Percentiles rank a stretch among this genome's conserved stretches.
Conservation (phyloP, 2,329 filamentous ascomycete species). For the Septoria petroselini region DNA sequence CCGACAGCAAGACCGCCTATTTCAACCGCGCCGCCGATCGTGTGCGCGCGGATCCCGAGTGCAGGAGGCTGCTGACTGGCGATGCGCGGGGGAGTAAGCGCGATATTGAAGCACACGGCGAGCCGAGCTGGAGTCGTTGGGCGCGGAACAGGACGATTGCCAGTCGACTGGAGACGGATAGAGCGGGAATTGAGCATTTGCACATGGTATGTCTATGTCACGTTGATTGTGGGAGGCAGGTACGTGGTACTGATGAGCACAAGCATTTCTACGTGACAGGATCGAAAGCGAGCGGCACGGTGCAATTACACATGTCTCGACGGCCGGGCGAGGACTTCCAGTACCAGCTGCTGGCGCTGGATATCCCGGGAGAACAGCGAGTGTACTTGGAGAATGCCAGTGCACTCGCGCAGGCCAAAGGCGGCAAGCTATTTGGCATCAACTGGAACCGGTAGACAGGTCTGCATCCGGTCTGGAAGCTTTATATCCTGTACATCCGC, state of each 20-base stretch:
- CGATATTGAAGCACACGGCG: conserved; percentile 77
- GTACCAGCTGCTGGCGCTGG: conserved; percentile 76
- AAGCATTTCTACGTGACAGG: conserved; percentile 79
- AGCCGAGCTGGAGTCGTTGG: conserved; percentile 79
- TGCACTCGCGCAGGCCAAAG: conserved; percentile 39
- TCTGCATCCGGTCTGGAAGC: too few relatives aligned
- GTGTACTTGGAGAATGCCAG: conserved; percentile 65
- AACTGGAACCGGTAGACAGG: conserved; percentile 48
- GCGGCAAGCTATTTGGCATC: conserved; percentile 58
- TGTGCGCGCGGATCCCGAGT: conserved; percentile 69
- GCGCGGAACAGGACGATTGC: conserved; percentile 60
- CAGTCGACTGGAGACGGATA: conserved; percentile 59
- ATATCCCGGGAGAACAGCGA: conserved; percentile 65
- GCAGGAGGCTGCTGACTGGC: conserved; percentile 71
- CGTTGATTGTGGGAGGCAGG: background rate
- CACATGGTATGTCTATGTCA: conserved; percentile 53
- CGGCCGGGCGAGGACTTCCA: conserved; percentile 62
- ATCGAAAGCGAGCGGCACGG: conserved; percentile 67
- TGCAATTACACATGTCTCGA: conserved; percentile 74
- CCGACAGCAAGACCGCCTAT: conserved; percentile 78
- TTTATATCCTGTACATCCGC: too few relatives aligned
- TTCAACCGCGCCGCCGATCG: conserved; percentile 84
- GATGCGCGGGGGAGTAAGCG: conserved; percentile 50
- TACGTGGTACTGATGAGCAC: background rate
- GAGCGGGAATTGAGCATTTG: conserved; percentile 73